Evolutionary conservation across 2,329 filamentous ascomycete genomes (phyloP).

Genomic region (Cryoendolithus antarcticus): DNA sequence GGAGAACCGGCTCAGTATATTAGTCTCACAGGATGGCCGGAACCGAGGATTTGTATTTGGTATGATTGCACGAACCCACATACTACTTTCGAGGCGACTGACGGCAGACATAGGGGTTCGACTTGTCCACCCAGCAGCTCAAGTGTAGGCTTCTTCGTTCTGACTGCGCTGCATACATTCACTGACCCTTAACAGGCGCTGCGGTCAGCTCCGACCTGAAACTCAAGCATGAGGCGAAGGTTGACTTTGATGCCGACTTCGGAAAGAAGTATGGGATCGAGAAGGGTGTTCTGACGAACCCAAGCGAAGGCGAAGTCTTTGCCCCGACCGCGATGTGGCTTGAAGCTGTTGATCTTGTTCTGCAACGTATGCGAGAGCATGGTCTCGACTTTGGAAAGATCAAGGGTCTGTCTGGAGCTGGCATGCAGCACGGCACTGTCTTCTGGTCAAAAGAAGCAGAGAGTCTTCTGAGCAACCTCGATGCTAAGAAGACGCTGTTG

Average conservation of each 20-base stretch:
- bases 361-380: constrained; percentile 56
- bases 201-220: constrained; percentile 73
- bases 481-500: constrained; percentile 49
- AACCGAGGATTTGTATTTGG: no score
- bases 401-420: constrained; percentile 74
- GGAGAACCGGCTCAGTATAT: no score
- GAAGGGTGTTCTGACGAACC: constrained; percentile 79
- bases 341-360: constrained; percentile 78
- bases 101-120: constrained; percentile 49
- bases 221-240: constrained; percentile 72
- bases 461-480: constrained; percentile 47
- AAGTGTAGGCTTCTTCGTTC: constrained; percentile 49
- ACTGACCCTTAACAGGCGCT: constrained; percentile 44
- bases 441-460: constrained; percentile 74
- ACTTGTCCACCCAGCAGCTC: constrained; percentile 91
- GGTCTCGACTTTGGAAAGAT: constrained; percentile 63
- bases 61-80: no score
- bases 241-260: constrained; percentile 90
- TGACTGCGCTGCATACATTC: background rate
- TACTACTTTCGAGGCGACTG: no score
- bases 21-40: no score
- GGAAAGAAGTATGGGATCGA: constrained; percentile 48
- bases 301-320: constrained; percentile 75
- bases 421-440: constrained; percentile 95
- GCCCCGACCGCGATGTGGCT: constrained; percentile 91